Conservation (phyloP, 2,329 filamentous ascomycete genomes). For the Colletotrichum brevisporum region DNA sequence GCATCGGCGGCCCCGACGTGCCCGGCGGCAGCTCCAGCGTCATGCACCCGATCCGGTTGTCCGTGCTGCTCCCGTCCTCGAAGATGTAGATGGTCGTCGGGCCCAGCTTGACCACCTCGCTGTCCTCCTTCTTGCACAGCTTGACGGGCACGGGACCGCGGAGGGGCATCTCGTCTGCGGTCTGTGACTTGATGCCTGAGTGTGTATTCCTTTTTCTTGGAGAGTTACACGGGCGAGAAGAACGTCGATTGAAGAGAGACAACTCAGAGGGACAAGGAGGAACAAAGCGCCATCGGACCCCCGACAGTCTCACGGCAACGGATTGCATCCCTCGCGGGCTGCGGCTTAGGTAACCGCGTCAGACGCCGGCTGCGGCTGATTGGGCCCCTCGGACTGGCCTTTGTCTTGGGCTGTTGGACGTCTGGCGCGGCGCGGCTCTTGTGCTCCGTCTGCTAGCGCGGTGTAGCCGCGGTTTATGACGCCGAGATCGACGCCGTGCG, state of each 20-base stretch:
- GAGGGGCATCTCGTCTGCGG: conserved; percentile 47
- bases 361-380: not conserved
- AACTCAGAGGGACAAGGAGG: not conserved
- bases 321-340: not conserved
- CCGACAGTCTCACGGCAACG: not conserved
- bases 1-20: conserved; percentile 52
- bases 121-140: conserved; percentile 47
- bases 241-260: not conserved
- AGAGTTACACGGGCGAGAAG: too few relatives aligned
- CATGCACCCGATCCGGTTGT: conserved; percentile 51
- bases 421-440: too few relatives aligned
- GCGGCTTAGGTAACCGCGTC: not conserved
- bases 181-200: not conserved
- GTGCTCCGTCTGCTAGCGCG: too few relatives aligned
- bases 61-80: conserved; percentile 52
- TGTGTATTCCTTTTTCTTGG: too few relatives aligned
- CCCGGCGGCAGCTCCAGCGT: conserved; percentile 50
- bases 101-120: conserved; percentile 49
- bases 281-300: not conserved
- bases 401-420: too few relatives aligned
- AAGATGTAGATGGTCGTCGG: conserved; percentile 52
- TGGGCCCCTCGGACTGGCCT: too few relatives aligned
- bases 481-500: too few relatives aligned
- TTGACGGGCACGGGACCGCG: conserved; percentile 50
- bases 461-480: too few relatives aligned